These are phyloP conservation scores for Nitzschia sp. DNA, from an alignment of 108 stramenopile species.

Conservation along the genomic window DNA sequence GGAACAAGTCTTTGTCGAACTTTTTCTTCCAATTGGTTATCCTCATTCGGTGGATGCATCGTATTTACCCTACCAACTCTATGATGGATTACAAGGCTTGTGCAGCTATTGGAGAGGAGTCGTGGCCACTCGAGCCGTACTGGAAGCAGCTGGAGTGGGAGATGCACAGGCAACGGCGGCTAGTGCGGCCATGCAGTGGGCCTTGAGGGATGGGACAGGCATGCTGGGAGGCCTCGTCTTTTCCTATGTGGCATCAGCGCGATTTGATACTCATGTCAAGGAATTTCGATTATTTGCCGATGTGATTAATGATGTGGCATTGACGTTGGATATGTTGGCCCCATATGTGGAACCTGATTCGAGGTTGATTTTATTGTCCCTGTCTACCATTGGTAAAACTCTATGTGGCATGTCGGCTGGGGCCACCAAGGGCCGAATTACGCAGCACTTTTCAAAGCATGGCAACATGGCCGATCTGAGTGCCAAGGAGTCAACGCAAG, in stretches of 20 bases:
- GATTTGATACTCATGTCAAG: conserved; percentile 91
- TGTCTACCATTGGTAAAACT: conserved; percentile 87
- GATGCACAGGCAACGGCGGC: conserved; percentile 82
- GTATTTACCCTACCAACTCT: conserved; percentile 89
- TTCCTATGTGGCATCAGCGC: conserved; percentile 64
- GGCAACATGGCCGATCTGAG: conserved; percentile 93
- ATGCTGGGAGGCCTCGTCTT: conserved; percentile 91
- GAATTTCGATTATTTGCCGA: conserved; percentile 96
- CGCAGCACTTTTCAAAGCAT: conserved; percentile 68
- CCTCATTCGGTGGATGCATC: conserved; percentile 67
- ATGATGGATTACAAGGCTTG: conserved; percentile 93
- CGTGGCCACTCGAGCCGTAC: conserved; percentile 79
- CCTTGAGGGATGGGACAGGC: conserved; percentile 86
- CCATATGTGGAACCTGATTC: conserved; percentile 40
- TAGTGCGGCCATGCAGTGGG: conserved; percentile 81
- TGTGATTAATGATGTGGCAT: conserved; percentile 89
- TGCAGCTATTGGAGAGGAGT: conserved; percentile 93
- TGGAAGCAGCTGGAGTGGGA: conserved; percentile 90
- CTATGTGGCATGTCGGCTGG: conserved; percentile 90
- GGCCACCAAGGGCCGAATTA: conserved; percentile 88
- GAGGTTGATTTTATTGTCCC: conserved; percentile 43
- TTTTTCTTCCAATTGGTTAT: conserved; percentile 79
- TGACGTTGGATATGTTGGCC: conserved; percentile 89
- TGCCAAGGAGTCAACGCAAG: conserved; percentile 96
- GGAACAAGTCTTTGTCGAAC: conserved; percentile 38